Base-by-base conservation (phyloP, 1,284 basidiomycete species). In the Psilocybe mexicana region DNA sequence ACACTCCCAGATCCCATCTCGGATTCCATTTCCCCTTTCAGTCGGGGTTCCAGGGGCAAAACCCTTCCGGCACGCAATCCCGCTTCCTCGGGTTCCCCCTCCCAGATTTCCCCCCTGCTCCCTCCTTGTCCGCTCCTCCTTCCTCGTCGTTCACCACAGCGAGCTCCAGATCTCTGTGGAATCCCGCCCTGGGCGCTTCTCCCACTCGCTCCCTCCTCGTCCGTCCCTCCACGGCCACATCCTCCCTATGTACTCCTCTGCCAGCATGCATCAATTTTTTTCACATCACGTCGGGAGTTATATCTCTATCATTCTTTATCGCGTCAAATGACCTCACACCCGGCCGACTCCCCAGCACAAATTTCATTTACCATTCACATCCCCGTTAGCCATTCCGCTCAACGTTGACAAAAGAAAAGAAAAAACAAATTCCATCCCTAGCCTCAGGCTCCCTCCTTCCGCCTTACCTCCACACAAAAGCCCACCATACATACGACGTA, bases 1-100 rank as follows among this genome's bases (percentile, higher is more conserved):
- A 28, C 42, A 44, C 36, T 45, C 28, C 8, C 30, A 54, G 51
- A 59, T 57, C 42, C 30, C 28, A 59, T 60, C 52, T 54, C 14
- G 45, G 49, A 43, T 52, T 50, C 18, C 18, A 18, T 23, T 46
- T 57, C 55, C 50, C 50, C 50, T 52, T 57, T 47, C n/a, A n/a
- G 30, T 3, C 35, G 14, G 24, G 14, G 38, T 18, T 35, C 35
- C 46, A 48, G 46, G 44, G 44, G 18, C 18, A 23, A 44, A 33
- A 33, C 30, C 30, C 30, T 4, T 33, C 30, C 30, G 30, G 14
- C 24, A 5, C 48, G 43, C 25, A 50, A 57, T 49, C 42, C 52
- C 46, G 43, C 25, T 47, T 3, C 36, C 12, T 53, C 52, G 56
- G 56, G 52, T 46, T 50, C 38, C 1, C 38, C n/a, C 4, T n/a